Conservation (phyloP, 1,284 basidiomycete species). For the Garcileccinum viscosum region DNA sequence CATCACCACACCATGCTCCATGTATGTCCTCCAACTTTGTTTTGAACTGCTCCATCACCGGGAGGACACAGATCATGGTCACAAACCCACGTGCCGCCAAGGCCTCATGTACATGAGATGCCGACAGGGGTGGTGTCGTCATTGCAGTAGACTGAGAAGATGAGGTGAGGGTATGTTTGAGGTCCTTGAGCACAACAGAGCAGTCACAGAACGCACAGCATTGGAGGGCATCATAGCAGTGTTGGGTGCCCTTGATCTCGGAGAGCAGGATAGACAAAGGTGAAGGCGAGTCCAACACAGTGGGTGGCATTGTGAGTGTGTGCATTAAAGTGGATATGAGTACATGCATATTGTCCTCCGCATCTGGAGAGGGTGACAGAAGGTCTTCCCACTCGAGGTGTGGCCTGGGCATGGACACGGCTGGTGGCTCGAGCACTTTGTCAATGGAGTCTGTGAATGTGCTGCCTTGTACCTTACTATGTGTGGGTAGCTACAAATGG, state of each 20-base stretch:
- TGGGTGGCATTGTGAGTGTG: not conserved
- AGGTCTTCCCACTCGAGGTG: too few relatives aligned
- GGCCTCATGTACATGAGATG: constrained; percentile 69
- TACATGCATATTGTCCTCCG: too few relatives aligned
- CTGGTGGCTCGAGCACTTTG: too few relatives aligned
- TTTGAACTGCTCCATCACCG: constrained; percentile 54
- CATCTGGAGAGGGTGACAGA: too few relatives aligned
- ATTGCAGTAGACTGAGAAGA: constrained; percentile 5
- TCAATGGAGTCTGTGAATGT: too few relatives aligned
- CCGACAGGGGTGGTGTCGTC: constrained; percentile 17
- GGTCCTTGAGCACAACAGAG: constrained; percentile 64
- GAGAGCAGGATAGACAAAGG: constrained; percentile 47
- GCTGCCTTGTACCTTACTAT: too few relatives aligned
- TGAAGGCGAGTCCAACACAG: not conserved
- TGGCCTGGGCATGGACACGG: too few relatives aligned
- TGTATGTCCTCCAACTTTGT: constrained; percentile 74
- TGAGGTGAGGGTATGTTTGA: constrained; percentile 50
- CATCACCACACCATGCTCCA: constrained; percentile 80
- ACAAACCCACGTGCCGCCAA: constrained; percentile 75
- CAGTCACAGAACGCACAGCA: constrained; percentile 71
- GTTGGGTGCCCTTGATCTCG: constrained; percentile 49
- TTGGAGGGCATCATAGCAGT: constrained; percentile 69
- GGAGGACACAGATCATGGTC: constrained; percentile 67
- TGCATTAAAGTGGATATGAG: not conserved
- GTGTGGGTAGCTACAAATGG: too few relatives aligned